Evolutionary conservation across 768 basidiomycete species (phyloP), one percentile per base, ranked within the genome.

Genomic region (Podaxis sp.): DNA sequence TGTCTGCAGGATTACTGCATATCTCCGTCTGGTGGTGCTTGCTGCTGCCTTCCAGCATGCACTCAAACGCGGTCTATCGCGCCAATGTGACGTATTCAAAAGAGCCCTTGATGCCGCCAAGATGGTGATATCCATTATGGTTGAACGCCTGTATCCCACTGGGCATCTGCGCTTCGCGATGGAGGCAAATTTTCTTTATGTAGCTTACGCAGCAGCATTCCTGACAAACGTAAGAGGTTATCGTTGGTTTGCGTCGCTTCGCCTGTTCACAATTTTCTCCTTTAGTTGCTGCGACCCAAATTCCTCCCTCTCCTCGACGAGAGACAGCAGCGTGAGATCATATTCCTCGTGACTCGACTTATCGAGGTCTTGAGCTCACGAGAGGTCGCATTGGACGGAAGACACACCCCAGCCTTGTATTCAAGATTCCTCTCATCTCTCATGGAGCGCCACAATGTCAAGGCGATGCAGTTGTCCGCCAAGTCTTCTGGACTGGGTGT

Each of bases 141-240:
- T 82, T 2, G 80, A 85, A 52, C 76, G 77, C 48, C 71, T 87
- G 12, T 81, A 80, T 59, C 84, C 84, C 1, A 84, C 83, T 3
- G 84, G 83, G 1, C 80, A 80, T 65, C 73, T 87, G 26, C 80
- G 83, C 11, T 85, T 79, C 67, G 85, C 84, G 2, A 81, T 87
- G 74, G 84, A 80, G 57, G 77, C 82, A 15, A 75, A 79, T 64
- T 82, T 82, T 63, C 73, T 83, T 12, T 82, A 79, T 63, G 77
- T 84, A 11, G 79, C 86, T 4, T 88, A 86, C 67, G 85, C 85
- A 8, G 79, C 84, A 2, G 85, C 85, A 2, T 86, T 86, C 67
- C 73, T 88, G 24, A 75, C 87, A 56, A 86, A 87, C 72, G 86
- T 87, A 67, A 66, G 81, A 65, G 42, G 8, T 24, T 57, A 19